Conservation (phyloP, 345 rosid genomes). For the Camelina neglecta region DNA sequence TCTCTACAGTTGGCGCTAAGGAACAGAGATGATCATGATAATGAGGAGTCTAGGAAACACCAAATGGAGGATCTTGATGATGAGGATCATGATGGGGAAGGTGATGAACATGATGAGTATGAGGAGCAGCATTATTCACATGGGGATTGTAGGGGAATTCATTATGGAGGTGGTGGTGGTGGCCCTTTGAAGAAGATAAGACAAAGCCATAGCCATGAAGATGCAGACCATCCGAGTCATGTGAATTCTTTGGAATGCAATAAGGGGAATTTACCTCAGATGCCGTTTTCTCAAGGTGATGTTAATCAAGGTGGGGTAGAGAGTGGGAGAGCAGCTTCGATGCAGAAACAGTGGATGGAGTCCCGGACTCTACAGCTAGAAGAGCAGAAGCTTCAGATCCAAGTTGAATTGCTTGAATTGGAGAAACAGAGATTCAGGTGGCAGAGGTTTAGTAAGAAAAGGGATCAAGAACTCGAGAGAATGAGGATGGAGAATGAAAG, state of each 20-base stretch:
- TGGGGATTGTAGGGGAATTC: constrained; percentile 53
- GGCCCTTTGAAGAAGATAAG: constrained; percentile 66
- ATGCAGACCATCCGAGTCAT: constrained; percentile 51
- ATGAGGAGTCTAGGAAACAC: constrained; percentile 61
- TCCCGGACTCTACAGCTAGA: constrained; percentile 72
- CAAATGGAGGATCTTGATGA: constrained; percentile 75
- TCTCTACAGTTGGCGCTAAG: constrained; percentile 75
- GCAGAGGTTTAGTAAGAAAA: constrained; percentile 80
- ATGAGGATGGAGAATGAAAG: constrained; percentile 83
- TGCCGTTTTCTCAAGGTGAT: constrained; percentile 55
- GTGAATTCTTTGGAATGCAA: constrained; percentile 32
- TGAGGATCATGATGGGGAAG: constrained; percentile 74
- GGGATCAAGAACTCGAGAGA: constrained; percentile 76
- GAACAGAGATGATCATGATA: constrained; percentile 76
- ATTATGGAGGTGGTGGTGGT: constrained; percentile 53
- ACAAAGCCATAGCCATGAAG: constrained; percentile 59
- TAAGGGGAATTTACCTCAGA: constrained; percentile 43
- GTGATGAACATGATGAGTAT: constrained; percentile 72
- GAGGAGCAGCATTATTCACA: constrained; percentile 58
- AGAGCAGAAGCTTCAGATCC: constrained; percentile 81
- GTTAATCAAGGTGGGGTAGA: constrained; percentile 58
- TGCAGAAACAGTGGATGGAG: constrained; percentile 73
- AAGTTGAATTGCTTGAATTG: constrained; percentile 75
- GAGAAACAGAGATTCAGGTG: constrained; percentile 86
- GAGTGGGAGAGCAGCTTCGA: constrained; percentile 51